Percentiles rank a stretch among this genome's conserved stretches.
phyloP scores from a whole-genome alignment of 2,329 filamentous ascomycete species.

The Aspergillus pseudoglaucus region DNA sequence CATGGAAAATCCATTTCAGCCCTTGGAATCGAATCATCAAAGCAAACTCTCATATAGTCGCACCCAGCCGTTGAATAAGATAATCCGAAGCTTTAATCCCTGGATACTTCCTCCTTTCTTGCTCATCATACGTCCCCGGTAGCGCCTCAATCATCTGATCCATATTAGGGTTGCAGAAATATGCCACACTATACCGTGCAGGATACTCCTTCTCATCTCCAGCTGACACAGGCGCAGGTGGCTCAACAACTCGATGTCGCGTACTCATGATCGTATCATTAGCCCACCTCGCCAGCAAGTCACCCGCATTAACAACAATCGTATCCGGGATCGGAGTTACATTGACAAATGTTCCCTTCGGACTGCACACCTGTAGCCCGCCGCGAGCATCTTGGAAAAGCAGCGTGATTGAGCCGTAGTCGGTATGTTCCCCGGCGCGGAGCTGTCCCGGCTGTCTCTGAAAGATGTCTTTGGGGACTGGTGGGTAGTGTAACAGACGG shows the following conservation, averaged over 20 bases:
- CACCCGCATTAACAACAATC: slow-evolving; percentile 83
- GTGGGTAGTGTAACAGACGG: slow-evolving; percentile 70
- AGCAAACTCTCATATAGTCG: slow-evolving; percentile 52
- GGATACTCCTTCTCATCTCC: slow-evolving; percentile 52
- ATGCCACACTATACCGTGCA: slow-evolving; percentile 79
- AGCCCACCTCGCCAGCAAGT: slow-evolving; percentile 78
- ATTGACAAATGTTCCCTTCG: slow-evolving; percentile 71
- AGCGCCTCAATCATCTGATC: slow-evolving; percentile 70
- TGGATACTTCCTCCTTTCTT: slow-evolving; percentile 67
- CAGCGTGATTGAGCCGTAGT: slow-evolving; percentile 51
- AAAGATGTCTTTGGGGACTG: slow-evolving; percentile 61
- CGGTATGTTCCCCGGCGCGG: slow-evolving; percentile 70
- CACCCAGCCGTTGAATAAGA: slow-evolving; percentile 66
- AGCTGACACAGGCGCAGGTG: slow-evolving; percentile 47
- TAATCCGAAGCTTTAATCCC: slow-evolving; percentile 76
- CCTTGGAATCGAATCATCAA: background rate
- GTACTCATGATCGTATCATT: slow-evolving; percentile 90
- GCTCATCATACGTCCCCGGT: slow-evolving; percentile 65
- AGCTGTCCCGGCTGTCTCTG: slow-evolving; percentile 61
- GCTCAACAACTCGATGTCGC: slow-evolving; percentile 83
- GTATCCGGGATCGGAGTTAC: slow-evolving; percentile 75
- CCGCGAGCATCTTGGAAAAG: slow-evolving; percentile 53
- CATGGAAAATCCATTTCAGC: background rate
- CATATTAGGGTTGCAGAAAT: slow-evolving; percentile 85
- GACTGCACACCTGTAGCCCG: slow-evolving; percentile 59